phyloP scores from a whole-genome alignment of 1,139 yeast species.

The Debaryomyces udenii region DNA sequence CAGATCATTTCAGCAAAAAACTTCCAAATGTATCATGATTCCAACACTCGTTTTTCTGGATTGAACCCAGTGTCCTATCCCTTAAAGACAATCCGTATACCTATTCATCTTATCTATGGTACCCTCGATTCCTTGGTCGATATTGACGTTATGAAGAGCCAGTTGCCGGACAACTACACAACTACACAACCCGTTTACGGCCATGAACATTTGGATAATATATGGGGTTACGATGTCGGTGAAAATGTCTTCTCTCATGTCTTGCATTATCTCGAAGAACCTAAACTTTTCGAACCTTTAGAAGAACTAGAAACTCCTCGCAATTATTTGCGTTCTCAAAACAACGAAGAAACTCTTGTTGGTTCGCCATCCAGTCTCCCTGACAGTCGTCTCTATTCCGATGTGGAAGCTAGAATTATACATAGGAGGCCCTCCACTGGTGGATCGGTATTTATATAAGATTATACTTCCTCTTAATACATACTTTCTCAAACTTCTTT shows the following conservation, averaged over 20 bases:
- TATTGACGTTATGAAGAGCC: slow-evolving; percentile 68
- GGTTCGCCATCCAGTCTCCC: not conserved
- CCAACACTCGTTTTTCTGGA: slow-evolving; percentile 38
- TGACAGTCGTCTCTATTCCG: not conserved
- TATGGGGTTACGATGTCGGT: slow-evolving; percentile 81
- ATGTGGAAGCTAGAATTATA: not conserved
- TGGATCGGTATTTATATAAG: slow-evolving; percentile 19
- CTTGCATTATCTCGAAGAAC: slow-evolving; percentile 34
- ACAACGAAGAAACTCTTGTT: not conserved
- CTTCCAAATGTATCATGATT: slow-evolving; percentile 88
- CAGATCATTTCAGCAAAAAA: slow-evolving; percentile 81
- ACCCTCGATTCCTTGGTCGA: slow-evolving; percentile 81
- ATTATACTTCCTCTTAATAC: slow-evolving; percentile 6
- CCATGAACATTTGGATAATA: slow-evolving; percentile 86
- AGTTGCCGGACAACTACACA: slow-evolving; percentile 44
- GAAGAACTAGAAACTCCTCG: not conserved
- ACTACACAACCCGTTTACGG: slow-evolving; percentile 50
- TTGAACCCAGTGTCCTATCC: slow-evolving; percentile 46
- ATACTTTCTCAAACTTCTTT: slow-evolving; percentile 1
- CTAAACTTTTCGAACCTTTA: not conserved
- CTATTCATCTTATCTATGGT: slow-evolving; percentile 80
- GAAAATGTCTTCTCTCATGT: slow-evolving; percentile 50
- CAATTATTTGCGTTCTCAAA: slow-evolving; percentile 1
- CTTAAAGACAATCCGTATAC: slow-evolving; percentile 61
- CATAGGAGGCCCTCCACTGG: slow-evolving; percentile 20